Base-by-base conservation (phyloP, 2,329 filamentous ascomycete genomes). In the Apiospora kogelbergensis region DNA sequence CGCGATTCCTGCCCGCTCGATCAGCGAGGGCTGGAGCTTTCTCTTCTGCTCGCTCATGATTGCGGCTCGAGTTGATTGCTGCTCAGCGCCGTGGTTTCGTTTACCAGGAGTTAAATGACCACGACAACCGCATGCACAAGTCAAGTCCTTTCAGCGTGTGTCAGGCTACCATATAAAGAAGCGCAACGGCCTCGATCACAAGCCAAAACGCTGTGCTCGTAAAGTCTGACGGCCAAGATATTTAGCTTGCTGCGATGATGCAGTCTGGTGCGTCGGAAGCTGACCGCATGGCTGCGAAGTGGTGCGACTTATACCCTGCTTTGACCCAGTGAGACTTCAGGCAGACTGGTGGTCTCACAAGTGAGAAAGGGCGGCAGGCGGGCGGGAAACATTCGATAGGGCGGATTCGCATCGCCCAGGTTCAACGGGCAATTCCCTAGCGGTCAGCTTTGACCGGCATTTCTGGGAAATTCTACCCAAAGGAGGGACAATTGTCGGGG, bases 1-100 rank as follows among this genome's bases (percentile, higher is more conserved):
- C 11, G 68, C 71, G 22, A 82, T 75, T 6, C 78, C 73, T 7
- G 75, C 46, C 3, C 75, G 71, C 57, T 80, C 76, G 41, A 73
- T 65, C 40, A 79, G 70, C 4, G 70, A 72, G 7, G 77, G 74
- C 45, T 75, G 74, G 67, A 77, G 78, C 41, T 72, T 73, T 10
- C 70, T 68, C 64, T 68, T 70, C 3, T 44, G 37, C 15, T 63
- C 65, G 22, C 44, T 53, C 65, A 66, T 66, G 63, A 33, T 33
- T 7, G 42, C 4, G 37, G 6, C 24, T 42, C 2, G 40, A 9
- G 7, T 40, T n/a, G 33, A 3, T 45, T 65, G 41, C 63, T 65
- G 7, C 17, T 45, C 1, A 10, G 22, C 22, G 15, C 30, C 20
- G 68, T 7, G 9, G 37, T 24, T 41, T 68, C 2, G n/a, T 7